Evolutionary conservation across 192 early-diverging fungal genomes (phyloP).

Genomic region (Backusella macrospora): DNA sequence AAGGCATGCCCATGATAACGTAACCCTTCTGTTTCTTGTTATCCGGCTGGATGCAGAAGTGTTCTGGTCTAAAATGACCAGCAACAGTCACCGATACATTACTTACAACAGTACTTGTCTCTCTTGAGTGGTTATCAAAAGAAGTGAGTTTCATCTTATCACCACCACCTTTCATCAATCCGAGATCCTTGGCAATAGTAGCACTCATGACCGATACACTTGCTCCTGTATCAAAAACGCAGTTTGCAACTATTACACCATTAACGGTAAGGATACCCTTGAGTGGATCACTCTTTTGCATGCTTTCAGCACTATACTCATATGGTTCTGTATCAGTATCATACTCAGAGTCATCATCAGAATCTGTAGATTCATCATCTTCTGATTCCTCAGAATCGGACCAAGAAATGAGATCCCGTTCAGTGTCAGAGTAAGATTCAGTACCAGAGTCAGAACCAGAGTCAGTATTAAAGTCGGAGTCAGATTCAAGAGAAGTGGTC

Average conservation of each 20-base stretch:
- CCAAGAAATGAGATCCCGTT: too few species aligned
- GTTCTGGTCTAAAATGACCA: neutral
- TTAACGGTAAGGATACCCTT: neutral
- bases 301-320: neutral
- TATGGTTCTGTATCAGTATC: neutral
- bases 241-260: neutral
- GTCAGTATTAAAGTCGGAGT: neutral
- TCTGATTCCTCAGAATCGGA: neutral
- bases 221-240: slow-evolving; percentile 13
- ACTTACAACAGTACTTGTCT: neutral
- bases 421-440: too few species aligned
- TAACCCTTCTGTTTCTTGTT: neutral
- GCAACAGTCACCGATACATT: neutral
- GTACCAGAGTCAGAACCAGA: neutral
- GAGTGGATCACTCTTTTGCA: neutral
- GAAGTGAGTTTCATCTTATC: neutral
- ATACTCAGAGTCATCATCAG: neutral
- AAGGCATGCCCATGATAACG: neutral
- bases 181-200: neutral
- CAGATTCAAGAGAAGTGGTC: too few species aligned
- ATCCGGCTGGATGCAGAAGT: neutral
- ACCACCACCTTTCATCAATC: neutral
- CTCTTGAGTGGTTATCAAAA: neutral
- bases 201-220: neutral
- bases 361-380: neutral